Evolutionary conservation across 306 rosid species (phyloP).

Genomic region (Glycine latifolia): DNA sequence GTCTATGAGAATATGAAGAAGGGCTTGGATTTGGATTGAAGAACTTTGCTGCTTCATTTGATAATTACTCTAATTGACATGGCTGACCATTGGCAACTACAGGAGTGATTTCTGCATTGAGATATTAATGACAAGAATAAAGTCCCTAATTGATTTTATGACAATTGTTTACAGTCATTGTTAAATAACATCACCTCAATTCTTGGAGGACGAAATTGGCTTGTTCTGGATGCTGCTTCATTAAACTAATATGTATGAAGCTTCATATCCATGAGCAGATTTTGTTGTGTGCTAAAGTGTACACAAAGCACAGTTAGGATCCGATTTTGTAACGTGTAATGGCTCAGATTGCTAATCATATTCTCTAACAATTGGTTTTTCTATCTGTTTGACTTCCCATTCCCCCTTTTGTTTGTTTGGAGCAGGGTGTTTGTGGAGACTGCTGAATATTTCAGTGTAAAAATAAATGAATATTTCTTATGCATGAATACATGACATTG

Average conservation of each 20-base stretch:
- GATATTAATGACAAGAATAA: slow-evolving; percentile 11
- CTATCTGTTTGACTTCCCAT: not conserved
- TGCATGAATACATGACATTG: no score
- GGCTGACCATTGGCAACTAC: slow-evolving; percentile 21
- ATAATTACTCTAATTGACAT: slow-evolving; percentile 14
- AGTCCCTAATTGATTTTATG: slow-evolving; percentile 21
- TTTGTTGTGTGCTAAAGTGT: slow-evolving; percentile 11
- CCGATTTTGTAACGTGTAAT: slow-evolving; percentile 9
- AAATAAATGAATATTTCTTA: no score
- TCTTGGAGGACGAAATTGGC: slow-evolving; percentile 2
- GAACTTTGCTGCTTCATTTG: not conserved
- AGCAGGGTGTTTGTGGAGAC: no score
- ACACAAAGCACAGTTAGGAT: not conserved
- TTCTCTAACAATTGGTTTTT: not conserved
- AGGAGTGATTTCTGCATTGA: not conserved
- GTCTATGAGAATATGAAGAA: slow-evolving; percentile 24
- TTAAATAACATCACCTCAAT: slow-evolving; percentile 15
- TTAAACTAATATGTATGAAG: not conserved
- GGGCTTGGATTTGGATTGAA: slow-evolving; percentile 19
- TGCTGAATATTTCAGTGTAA: no score
- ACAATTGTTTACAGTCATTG: not conserved
- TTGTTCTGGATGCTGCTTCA: slow-evolving; percentile 12
- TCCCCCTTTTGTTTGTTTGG: not conserved
- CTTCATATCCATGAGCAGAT: slow-evolving; percentile 9
- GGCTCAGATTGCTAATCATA: not conserved